A percentile compares a stretch with the other conserved stretches of the same genome.
phyloP scores from a whole-genome alignment of 805 yeast species.

The Teunomyces atbi region DNA sequence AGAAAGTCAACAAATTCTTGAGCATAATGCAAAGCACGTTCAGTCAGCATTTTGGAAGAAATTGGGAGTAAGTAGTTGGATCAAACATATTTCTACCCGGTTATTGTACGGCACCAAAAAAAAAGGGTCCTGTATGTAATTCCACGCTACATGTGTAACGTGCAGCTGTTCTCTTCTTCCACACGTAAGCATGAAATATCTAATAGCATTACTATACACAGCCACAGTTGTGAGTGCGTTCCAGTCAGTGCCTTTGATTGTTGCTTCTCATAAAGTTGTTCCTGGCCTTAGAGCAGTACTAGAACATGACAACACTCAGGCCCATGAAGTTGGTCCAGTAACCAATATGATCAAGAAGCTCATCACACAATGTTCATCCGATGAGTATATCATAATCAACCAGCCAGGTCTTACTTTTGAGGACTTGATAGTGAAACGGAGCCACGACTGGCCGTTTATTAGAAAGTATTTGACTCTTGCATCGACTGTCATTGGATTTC shows the following conservation, averaged over 20 bases:
- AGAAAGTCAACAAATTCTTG: constrained; percentile 73
- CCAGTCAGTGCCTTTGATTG: constrained; percentile 27
- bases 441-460: constrained; percentile 46
- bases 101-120: not conserved
- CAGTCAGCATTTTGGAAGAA: constrained; percentile 2
- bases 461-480: constrained; percentile 51
- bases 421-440: constrained; percentile 29
- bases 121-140: not conserved
- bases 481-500: constrained; percentile 62
- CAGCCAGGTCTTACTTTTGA: constrained; percentile 35
- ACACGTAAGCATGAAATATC: not conserved
- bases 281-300: constrained; percentile 27
- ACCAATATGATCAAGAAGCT: constrained; percentile 35
- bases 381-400: constrained; percentile 36
- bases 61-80: no score
- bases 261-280: constrained; percentile 42
- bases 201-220: not conserved
- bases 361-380: constrained; percentile 39
- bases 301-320: constrained; percentile 11
- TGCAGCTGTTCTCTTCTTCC: not conserved
- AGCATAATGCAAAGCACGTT: constrained; percentile 34
- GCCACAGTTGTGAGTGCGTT: not conserved
- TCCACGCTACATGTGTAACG: not conserved
- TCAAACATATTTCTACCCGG: not conserved
- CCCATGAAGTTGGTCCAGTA: constrained; percentile 23